A percentile compares a stretch with the other conserved stretches of the same genome.
These are phyloP conservation scores for Penicillium tannophilum DNA, from an alignment of 495 filamentous ascomycete species.

Conservation along the genomic window DNA sequence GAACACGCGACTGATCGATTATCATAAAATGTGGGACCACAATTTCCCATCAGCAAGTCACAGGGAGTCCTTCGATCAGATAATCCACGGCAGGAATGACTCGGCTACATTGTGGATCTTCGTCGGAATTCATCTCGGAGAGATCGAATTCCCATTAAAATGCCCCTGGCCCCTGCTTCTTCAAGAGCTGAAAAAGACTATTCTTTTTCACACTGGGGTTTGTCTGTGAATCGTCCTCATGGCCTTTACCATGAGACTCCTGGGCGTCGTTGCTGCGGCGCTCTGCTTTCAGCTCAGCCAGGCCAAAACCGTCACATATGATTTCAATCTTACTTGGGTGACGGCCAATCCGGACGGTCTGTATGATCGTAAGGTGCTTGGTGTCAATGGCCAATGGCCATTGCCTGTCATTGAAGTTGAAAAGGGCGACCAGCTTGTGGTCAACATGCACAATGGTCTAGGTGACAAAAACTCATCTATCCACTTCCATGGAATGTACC, in stretches of 20 bases:
- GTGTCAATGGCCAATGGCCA: slow-evolving; percentile 83
- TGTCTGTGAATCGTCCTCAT: neutral
- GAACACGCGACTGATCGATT: neutral
- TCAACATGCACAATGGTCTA: slow-evolving; percentile 72
- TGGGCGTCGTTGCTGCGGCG: neutral
- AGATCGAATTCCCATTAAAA: neutral
- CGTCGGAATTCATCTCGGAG: neutral
- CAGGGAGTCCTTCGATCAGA: neutral
- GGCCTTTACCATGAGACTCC: slow-evolving; percentile 1
- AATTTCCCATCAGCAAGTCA: neutral
- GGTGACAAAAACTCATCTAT: slow-evolving; percentile 69
- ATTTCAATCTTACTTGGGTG: slow-evolving; percentile 83
- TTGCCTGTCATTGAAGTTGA: slow-evolving; percentile 67
- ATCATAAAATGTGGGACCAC: neutral
- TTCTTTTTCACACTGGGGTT: neutral
- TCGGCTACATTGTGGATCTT: neutral
- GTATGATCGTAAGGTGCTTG: slow-evolving; percentile 65
- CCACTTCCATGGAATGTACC: slow-evolving; percentile 82
- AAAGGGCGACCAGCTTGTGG: slow-evolving; percentile 69
- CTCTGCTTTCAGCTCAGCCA: slow-evolving; percentile 12
- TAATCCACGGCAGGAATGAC: neutral
- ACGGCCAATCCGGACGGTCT: slow-evolving; percentile 77
- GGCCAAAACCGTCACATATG: slow-evolving; percentile 68
- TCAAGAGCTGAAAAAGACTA: neutral
- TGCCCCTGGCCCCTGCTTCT: neutral